phyloP scores from a whole-genome alignment of 768 basidiomycete species.

The Pulveroboletus ravenelii region DNA sequence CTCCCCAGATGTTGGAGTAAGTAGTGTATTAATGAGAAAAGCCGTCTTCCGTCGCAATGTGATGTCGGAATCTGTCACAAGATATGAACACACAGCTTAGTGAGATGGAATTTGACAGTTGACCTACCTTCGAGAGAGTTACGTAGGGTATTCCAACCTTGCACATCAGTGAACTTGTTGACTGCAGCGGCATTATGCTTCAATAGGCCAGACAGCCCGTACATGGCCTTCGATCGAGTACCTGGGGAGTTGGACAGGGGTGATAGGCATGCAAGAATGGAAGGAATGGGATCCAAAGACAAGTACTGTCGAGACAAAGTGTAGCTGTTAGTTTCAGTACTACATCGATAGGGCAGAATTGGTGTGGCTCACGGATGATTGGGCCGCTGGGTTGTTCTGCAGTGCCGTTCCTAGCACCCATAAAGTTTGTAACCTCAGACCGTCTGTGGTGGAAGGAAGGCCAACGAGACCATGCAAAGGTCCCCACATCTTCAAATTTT shows the following conservation, averaged over 20 bases:
- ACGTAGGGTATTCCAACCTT: conserved; percentile 63
- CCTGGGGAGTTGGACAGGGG: conserved; percentile 48
- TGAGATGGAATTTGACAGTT: not conserved
- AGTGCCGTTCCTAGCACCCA: conserved; percentile 90
- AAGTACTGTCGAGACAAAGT: conserved; percentile 45
- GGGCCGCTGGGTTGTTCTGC: conserved; percentile 86
- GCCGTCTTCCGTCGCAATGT: conserved; percentile 70
- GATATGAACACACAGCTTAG: conserved; percentile 3
- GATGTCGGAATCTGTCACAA: conserved; percentile 64
- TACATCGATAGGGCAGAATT: not conserved
- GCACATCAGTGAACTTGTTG: conserved; percentile 39
- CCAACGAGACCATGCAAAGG: conserved; percentile 64
- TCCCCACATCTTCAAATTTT: conserved; percentile 73
- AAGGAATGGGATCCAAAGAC: conserved; percentile 58
- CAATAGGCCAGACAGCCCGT: conserved; percentile 70
- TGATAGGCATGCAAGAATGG: conserved; percentile 56
- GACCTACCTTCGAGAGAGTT: conserved; percentile 55
- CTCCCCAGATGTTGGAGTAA: conserved; percentile 42
- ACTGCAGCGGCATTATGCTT: conserved; percentile 76
- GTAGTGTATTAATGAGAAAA: conserved; percentile 71
- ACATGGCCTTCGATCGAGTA: conserved; percentile 75
- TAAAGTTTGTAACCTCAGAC: conserved; percentile 60
- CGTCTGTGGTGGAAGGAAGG: conserved; percentile 48
- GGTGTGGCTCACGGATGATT: conserved; percentile 53
- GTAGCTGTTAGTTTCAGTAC: conserved; percentile 1